Evolutionary conservation across 495 filamentous ascomycete species (phyloP).

Genomic region (Trichoderma orchidacearum): DNA sequence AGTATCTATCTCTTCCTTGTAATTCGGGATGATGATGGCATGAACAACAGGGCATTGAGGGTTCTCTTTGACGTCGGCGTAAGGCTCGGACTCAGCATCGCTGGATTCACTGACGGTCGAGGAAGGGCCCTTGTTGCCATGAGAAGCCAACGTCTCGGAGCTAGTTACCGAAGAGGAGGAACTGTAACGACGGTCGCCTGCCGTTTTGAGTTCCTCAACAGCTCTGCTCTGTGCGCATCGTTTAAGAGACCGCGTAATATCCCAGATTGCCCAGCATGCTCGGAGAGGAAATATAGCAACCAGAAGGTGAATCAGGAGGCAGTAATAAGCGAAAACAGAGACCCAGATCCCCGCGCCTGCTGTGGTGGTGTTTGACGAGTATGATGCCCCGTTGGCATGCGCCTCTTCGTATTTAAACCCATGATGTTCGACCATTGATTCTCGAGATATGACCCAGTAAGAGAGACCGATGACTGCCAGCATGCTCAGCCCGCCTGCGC

Average conservation of each 20-base stretch:
- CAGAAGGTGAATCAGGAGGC: constrained; percentile 36
- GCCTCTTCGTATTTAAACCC: constrained; percentile 30
- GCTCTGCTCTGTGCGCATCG: constrained; percentile 24
- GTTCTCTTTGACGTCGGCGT: constrained; percentile 20
- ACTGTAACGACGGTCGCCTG: constrained; percentile 31
- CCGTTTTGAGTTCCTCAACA: constrained; percentile 26
- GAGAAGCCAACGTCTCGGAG: constrained; percentile 33
- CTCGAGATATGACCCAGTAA: constrained; percentile 32
- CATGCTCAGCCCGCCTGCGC: constrained; percentile 35
- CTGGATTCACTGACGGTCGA: constrained; percentile 33
- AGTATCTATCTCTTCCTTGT: constrained; percentile 53
- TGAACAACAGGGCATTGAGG: constrained; percentile 34
- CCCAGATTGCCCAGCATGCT: constrained; percentile 37
- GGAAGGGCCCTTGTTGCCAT: constrained; percentile 16
- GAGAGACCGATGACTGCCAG: constrained; percentile 25
- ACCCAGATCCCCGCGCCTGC: constrained; percentile 22
- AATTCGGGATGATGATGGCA: constrained; percentile 55
- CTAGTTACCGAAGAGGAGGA: constrained; percentile 32
- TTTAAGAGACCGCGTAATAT: constrained; percentile 24
- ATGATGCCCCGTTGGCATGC: constrained; percentile 26
- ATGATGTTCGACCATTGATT: constrained; percentile 25
- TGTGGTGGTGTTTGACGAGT: constrained; percentile 11
- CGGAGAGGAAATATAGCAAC: constrained; percentile 39
- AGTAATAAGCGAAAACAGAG: constrained; percentile 35
- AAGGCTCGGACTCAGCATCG: constrained; percentile 19